Evolutionary conservation across 108 stramenopile species (phyloP).

Genomic region (Fragilaria radians): DNA sequence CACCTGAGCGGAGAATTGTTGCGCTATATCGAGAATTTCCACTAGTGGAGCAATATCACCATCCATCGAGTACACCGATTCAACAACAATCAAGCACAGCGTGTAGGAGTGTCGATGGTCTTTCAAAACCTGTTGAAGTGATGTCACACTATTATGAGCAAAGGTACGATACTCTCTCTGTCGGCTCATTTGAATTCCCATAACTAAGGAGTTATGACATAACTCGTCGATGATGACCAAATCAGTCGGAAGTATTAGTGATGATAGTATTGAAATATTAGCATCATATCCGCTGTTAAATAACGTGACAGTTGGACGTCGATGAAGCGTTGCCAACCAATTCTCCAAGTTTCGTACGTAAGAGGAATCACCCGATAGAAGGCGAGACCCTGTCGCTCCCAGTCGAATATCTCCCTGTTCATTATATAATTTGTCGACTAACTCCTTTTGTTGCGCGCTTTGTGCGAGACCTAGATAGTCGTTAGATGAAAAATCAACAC

Average conservation of each 20-base stretch:
- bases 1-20: constrained; percentile 45
- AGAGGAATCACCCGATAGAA: constrained; percentile 86
- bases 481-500: constrained; percentile 93
- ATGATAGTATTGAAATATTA: constrained; percentile 86
- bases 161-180: constrained; percentile 11
- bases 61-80: constrained; percentile 98
- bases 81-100: constrained; percentile 74
- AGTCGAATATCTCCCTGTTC: constrained; percentile 7
- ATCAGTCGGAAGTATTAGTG: constrained; percentile 48
- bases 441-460: constrained; percentile 31
- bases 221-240: constrained; percentile 88
- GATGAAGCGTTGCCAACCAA: constrained; percentile 60
- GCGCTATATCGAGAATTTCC: constrained; percentile 57
- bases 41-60: constrained; percentile 89
- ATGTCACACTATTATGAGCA: constrained; percentile 81
- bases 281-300: constrained; percentile 97
- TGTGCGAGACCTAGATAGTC: constrained; percentile 95
- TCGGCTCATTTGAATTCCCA: constrained; percentile 74
- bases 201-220: constrained; percentile 87
- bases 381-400: constrained; percentile 91
- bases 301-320: constrained; percentile 70
- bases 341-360: constrained; percentile 69
- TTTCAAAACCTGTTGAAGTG: constrained; percentile 49
- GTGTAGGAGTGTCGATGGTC: neutral
- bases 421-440: constrained; percentile 39